Evolutionary conservation across 116 monocot species (phyloP), one percentile per base, ranked within the genome.

Genomic region (Trichopus zeylanicus): DNA sequence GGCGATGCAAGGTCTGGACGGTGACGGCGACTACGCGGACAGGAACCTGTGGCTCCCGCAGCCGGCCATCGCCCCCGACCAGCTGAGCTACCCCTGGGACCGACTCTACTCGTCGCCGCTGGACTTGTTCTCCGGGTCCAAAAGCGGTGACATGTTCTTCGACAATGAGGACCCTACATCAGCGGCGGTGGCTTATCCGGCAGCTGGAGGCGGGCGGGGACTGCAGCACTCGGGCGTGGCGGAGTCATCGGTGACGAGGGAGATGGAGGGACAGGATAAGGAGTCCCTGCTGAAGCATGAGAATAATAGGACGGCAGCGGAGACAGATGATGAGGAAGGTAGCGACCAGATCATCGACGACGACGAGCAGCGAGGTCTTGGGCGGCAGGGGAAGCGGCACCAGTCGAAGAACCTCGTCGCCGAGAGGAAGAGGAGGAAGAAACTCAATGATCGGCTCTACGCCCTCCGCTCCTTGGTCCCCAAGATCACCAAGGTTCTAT

Each of bases 371-470:
- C 69, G 69, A 56, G 18, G 34, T 31, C 22, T 24, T 9, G 68
- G 73, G 27, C 48, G 64, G 57, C 60, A 61, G 5, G 76, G 67
- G 3, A 86, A 79, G 63, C 62, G 70, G 29, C 74, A 66, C 28
- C 82, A 75, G 6, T 81, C 78, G 5, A 95, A 95, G 86, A 95
- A 95, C 51, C 72, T 95, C 1, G 37, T 76, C 20, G 95, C 95
- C 0, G 95, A 95, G 70, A 75, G 95, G 70, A 81, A 38, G 71
- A 65, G 95, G 48, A 71, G 95, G 72, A 90, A 95, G 84, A 95
- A 95, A 69, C 90, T 95, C 21, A 95, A 95, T 56, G 90, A 84
- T 31, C 64, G 86, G 26, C 90, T 95, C 20, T 90, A 70, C 23
- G 57, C 59, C 1, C 74, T 95, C 0, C 73, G 95, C 6, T 70